Conservation (phyloP, 371 early-diverging fungal species). For the Apophysomyces elegans region DNA sequence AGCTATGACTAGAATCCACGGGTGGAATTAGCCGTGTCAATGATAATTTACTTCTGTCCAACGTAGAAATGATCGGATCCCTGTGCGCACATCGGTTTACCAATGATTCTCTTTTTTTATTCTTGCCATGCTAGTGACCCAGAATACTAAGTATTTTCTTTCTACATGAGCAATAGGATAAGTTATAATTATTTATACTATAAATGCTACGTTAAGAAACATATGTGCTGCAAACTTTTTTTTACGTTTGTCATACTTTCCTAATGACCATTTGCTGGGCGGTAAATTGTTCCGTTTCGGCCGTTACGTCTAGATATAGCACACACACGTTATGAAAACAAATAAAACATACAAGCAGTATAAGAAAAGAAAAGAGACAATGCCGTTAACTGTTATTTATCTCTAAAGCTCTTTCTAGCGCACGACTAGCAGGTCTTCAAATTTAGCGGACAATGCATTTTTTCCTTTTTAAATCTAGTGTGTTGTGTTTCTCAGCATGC, state of each 20-base stretch:
- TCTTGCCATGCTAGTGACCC: background rate
- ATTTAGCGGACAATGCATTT: too few relatives aligned
- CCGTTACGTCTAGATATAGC: background rate
- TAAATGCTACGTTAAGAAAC: background rate
- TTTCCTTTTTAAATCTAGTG: too few relatives aligned
- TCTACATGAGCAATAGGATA: background rate
- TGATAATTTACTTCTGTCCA: background rate
- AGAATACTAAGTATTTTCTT: background rate
- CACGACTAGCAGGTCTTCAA: too few relatives aligned
- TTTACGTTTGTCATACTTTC: constrained; percentile 4
- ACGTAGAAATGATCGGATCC: constrained; percentile 6
- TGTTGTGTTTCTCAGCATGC: too few relatives aligned
- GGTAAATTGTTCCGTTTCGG: constrained; percentile 2
- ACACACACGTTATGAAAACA: background rate
- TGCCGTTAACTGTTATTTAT: too few relatives aligned
- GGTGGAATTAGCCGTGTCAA: background rate
- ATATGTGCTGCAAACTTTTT: background rate
- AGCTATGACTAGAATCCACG: background rate
- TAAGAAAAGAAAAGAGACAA: background rate
- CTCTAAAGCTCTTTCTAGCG: too few relatives aligned
- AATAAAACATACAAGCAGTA: background rate
- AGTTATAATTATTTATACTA: background rate
- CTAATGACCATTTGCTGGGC: constrained; percentile 5
- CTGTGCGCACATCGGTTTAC: constrained; percentile 3
- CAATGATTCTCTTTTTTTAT: background rate